These are phyloP conservation scores for Didymella pinodella DNA, from an alignment of 2,329 filamentous ascomycete species.

Conservation along the genomic window DNA sequence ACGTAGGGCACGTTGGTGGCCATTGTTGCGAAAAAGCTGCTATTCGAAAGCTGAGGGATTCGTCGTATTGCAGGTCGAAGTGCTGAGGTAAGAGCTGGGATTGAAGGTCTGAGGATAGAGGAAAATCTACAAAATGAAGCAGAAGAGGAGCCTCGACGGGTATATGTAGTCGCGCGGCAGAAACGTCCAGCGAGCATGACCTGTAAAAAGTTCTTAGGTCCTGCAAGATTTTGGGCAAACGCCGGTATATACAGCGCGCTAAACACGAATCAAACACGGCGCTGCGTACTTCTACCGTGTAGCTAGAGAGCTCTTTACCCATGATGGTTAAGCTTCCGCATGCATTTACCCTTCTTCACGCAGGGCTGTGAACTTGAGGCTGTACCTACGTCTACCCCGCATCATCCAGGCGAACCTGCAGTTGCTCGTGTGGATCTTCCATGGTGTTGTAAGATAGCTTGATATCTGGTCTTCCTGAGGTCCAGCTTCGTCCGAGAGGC, in stretches of 20 bases:
- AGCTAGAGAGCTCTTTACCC: constrained; percentile 26
- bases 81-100: constrained; percentile 15
- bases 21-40: constrained; percentile 36
- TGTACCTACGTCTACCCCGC: constrained; percentile 15
- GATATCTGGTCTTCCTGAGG: no score
- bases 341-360: constrained; percentile 32
- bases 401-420: constrained; percentile 8
- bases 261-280: constrained; percentile 32
- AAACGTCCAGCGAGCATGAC: constrained; percentile 31
- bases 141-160: constrained; percentile 26
- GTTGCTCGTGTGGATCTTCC: not conserved
- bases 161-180: constrained; percentile 38
- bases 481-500: not conserved
- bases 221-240: constrained; percentile 25
- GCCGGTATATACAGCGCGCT: constrained; percentile 34
- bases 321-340: constrained; percentile 26
- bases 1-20: constrained; percentile 40
- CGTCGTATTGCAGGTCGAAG: constrained; percentile 15
- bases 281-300: constrained; percentile 35
- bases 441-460: not conserved
- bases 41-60: constrained; percentile 8
- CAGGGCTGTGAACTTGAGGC: constrained; percentile 6
- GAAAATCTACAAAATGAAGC: constrained; percentile 4
- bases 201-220: constrained; percentile 25
- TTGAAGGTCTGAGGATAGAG: constrained; percentile 20